Evolutionary conservation across 1,284 basidiomycete species (phyloP).

Genomic region (Trametes versicolor): DNA sequence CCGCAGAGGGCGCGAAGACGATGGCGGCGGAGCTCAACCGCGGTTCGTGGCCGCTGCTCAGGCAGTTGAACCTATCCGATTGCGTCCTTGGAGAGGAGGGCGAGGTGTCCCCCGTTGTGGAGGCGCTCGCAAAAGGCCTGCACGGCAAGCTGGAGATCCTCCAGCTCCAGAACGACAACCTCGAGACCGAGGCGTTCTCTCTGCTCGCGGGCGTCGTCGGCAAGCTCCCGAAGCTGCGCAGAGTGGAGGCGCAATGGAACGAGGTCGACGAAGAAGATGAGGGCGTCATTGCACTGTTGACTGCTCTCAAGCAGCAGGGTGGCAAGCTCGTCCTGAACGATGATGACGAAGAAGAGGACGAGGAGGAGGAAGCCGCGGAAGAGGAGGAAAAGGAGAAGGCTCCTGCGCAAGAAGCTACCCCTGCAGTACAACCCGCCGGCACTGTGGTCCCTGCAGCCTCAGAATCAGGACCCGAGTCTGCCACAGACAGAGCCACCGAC

Average conservation of each 20-base stretch:
- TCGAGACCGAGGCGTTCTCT: slow-evolving; percentile 76
- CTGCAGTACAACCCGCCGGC: slow-evolving; percentile 42
- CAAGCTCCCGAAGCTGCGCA: slow-evolving; percentile 66
- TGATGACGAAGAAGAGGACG: slow-evolving; percentile 85
- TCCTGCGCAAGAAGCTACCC: slow-evolving; percentile 48
- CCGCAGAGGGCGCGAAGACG: slow-evolving; percentile 76
- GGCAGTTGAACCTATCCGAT: slow-evolving; percentile 90
- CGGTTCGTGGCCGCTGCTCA: slow-evolving; percentile 75
- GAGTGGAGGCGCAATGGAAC: slow-evolving; percentile 90
- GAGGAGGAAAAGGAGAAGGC: slow-evolving; percentile 57
- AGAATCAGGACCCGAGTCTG: slow-evolving; percentile 34
- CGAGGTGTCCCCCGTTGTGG: slow-evolving; percentile 70
- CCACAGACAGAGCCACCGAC: slow-evolving; percentile 54
- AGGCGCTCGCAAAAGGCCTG: slow-evolving; percentile 74
- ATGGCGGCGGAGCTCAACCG: slow-evolving; percentile 74
- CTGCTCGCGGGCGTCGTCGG: slow-evolving; percentile 75
- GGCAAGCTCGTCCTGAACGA: slow-evolving; percentile 67
- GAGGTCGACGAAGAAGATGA: slow-evolving; percentile 82
- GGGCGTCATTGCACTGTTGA: slow-evolving; percentile 69
- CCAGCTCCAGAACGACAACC: slow-evolving; percentile 91
- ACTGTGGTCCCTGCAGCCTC: slow-evolving; percentile 36
- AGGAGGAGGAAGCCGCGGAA: slow-evolving; percentile 63
- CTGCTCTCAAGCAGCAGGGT: slow-evolving; percentile 76
- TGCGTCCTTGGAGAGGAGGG: slow-evolving; percentile 85
- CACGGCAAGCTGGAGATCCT: slow-evolving; percentile 81